Conservation (phyloP, 768 basidiomycete genomes). For the Inosperma sp. region DNA sequence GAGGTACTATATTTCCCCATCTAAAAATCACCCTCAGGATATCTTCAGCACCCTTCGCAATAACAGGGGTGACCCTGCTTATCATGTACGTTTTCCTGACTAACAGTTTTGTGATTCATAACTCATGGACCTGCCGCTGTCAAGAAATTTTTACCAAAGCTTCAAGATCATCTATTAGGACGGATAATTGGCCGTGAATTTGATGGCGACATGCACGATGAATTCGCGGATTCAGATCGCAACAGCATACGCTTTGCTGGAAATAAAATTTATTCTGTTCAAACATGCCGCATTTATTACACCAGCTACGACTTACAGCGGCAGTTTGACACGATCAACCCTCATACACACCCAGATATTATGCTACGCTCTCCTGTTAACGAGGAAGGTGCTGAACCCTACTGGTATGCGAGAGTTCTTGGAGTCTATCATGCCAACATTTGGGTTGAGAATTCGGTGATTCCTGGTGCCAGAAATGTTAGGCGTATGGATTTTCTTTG, state of each 20-base stretch:
- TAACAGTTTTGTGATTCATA: no score
- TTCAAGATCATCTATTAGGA: neutral
- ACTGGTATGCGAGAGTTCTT: no score
- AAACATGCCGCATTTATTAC: no score
- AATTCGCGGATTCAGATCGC: constrained; percentile 16
- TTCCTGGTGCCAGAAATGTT: no score
- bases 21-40: no score
- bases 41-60: neutral
- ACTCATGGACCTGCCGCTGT: constrained; percentile 26
- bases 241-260: constrained; percentile 20
- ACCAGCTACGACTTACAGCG: constrained; percentile 34
- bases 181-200: no score
- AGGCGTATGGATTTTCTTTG: no score
- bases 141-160: no score
- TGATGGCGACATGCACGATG: constrained; percentile 17
- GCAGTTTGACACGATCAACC: constrained; percentile 40
- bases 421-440: no score
- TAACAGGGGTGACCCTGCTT: neutral
- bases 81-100: constrained; percentile 6
- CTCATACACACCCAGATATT: no score
- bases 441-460: no score
- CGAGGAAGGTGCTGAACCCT: constrained; percentile 21
- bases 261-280: constrained; percentile 7
- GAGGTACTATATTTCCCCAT: neutral
- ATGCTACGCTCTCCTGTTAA: constrained; percentile 19